Percentiles rank a stretch among this genome's conserved stretches.
Evolutionary conservation across 169 alveolate species (phyloP).

Genomic region (Amoebophrya sp.): DNA sequence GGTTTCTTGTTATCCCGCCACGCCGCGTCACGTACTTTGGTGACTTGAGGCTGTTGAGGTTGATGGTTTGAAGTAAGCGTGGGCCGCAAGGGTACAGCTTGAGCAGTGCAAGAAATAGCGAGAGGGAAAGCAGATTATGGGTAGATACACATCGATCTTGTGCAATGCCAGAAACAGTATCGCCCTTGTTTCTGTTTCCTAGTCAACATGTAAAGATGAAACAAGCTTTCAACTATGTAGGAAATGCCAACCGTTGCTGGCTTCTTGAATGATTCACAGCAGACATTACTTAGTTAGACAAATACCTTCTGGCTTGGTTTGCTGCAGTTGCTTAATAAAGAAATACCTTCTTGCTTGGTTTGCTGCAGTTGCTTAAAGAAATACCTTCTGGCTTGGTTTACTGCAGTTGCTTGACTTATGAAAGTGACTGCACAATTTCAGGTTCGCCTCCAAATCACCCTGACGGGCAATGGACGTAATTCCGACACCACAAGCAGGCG

Average conservation of each 20-base stretch:
- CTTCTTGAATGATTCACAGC: no score
- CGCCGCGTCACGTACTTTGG: not conserved
- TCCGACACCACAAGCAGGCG: not conserved
- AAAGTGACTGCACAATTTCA: not conserved
- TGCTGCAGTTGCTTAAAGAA: no score
- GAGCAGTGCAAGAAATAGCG: no score
- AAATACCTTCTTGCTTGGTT: no score
- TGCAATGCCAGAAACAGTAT: no score
- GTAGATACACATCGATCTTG: no score
- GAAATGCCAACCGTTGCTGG: no score
- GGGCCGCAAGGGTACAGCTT: no score
- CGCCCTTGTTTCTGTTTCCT: not conserved
- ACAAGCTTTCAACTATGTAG: not conserved
- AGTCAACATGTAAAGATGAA: not conserved
- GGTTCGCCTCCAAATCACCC: not conserved
- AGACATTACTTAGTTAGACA: no score
- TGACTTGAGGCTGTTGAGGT: not conserved
- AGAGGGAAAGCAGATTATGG: no score
- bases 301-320: slow-evolving; percentile 23
- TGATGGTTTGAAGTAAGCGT: not conserved
- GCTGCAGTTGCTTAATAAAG: no score
- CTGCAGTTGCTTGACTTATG: not conserved
- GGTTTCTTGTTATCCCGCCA: not conserved
- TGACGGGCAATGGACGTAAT: not conserved
- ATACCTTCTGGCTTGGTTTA: slow-evolving; percentile 5